Evolutionary conservation across 2,329 filamentous ascomycete genomes (phyloP).

Genomic region (Talaromyces sp.): DNA sequence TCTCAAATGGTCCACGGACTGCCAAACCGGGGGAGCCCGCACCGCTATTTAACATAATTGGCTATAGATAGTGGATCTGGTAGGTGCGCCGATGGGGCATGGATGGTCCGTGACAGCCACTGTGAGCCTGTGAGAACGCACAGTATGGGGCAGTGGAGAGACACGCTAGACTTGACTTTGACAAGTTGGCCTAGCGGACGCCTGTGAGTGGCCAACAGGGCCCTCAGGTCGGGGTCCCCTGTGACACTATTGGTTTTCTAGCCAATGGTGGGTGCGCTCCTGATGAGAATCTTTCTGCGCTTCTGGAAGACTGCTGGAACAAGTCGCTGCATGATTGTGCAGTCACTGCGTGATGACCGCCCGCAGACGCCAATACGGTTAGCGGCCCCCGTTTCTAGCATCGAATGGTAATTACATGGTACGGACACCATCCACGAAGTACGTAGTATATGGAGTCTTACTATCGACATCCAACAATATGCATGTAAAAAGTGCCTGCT

Average conservation of each 20-base stretch:
- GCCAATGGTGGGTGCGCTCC: background rate
- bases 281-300: background rate
- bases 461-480: background rate
- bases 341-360: background rate
- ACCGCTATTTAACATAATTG: background rate
- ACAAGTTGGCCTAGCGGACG: background rate
- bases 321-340: background rate
- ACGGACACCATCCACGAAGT: too few species aligned
- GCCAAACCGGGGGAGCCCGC: background rate
- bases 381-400: background rate
- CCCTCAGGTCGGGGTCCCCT: background rate
- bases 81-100: background rate
- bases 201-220: background rate
- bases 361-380: background rate
- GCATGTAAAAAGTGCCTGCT: too few species aligned
- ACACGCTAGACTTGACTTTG: background rate
- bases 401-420: too few species aligned
- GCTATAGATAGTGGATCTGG: background rate
- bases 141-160: background rate
- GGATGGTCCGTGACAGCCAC: background rate
- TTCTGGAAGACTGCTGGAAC: background rate
- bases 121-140: background rate
- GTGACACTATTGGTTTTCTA: background rate
- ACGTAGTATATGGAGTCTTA: too few species aligned
- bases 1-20: background rate